phyloP scores from a whole-genome alignment of 75 land plant genomes.

The Larix kaempferi region DNA sequence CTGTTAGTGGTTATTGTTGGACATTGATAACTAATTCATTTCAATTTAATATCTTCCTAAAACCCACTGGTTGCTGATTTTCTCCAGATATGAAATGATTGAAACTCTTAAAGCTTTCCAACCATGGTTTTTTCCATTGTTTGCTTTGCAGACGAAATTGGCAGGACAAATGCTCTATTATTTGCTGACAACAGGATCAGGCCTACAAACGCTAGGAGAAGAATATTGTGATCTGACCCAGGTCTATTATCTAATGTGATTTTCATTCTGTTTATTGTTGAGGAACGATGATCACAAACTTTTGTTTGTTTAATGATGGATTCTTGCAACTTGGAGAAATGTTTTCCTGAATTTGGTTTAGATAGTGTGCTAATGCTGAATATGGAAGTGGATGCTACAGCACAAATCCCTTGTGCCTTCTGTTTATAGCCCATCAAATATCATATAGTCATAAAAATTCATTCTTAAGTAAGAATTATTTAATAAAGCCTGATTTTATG shows the following conservation, averaged over 20 bases:
- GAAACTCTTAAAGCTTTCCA: neutral
- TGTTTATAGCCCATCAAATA: too few relatives aligned
- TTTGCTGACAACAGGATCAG: slow-evolving; percentile 92
- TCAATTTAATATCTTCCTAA: neutral
- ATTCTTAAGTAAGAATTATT: too few relatives aligned
- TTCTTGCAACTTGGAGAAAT: too few relatives aligned
- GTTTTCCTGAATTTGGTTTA: too few relatives aligned
- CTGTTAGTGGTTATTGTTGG: too few relatives aligned
- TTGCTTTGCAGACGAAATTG: slow-evolving; percentile 66
- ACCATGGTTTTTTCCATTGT: too few relatives aligned
- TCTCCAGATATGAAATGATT: neutral
- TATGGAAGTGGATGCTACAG: too few relatives aligned
- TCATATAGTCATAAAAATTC: too few relatives aligned
- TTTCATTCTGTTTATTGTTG: neutral
- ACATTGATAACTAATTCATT: too few relatives aligned
- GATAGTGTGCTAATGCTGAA: too few relatives aligned
- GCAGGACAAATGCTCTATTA: slow-evolving; percentile 94
- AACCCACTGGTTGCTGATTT: neutral
- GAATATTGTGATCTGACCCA: slow-evolving; percentile 96
- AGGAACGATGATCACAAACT: neutral
- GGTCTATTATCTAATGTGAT: slow-evolving; percentile 28
- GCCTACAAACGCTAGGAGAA: slow-evolving; percentile 96
- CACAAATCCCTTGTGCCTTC: too few relatives aligned
- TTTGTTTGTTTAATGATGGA: neutral
- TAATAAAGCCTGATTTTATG: too few relatives aligned